Evolutionary conservation across 1,284 basidiomycete species (phyloP).

Genomic region (Trichosporon ovoides): DNA sequence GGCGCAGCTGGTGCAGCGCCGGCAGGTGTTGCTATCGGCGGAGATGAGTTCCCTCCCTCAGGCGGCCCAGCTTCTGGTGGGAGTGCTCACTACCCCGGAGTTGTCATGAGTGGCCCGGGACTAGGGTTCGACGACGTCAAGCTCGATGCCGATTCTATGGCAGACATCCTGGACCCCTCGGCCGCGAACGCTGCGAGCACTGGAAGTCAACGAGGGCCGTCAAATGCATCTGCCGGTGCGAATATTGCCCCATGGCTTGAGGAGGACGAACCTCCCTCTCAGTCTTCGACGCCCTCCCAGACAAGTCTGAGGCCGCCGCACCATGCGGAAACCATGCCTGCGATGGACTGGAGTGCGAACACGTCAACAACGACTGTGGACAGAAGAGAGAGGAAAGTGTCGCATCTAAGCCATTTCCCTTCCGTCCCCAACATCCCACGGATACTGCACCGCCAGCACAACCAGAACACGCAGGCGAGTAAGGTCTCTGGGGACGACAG

Average conservation of each 20-base stretch:
- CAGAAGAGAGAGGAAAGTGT: slow-evolving; percentile 15
- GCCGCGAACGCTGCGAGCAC: slow-evolving; percentile 18
- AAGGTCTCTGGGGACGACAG: not conserved
- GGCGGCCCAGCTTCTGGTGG: not conserved
- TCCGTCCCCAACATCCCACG: slow-evolving; percentile 30
- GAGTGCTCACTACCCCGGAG: slow-evolving; percentile 27
- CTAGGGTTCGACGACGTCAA: slow-evolving; percentile 29
- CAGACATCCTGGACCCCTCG: slow-evolving; percentile 39
- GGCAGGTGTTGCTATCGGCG: not conserved
- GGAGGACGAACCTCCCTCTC: slow-evolving; percentile 28
- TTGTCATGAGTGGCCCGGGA: slow-evolving; percentile 25
- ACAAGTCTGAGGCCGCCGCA: not conserved
- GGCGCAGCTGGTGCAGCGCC: not conserved
- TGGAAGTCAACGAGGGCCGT: not conserved
- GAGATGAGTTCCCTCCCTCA: not conserved
- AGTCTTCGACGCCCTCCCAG: slow-evolving; percentile 1
- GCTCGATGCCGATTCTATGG: slow-evolving; percentile 30
- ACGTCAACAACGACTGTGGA: slow-evolving; percentile 1
- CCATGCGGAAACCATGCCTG: slow-evolving; percentile 4
- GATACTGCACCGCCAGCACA: slow-evolving; percentile 9
- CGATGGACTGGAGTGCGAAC: not conserved
- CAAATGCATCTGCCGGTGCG: slow-evolving; percentile 17
- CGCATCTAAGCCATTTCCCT: slow-evolving; percentile 27
- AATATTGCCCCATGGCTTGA: slow-evolving; percentile 46
- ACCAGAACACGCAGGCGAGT: slow-evolving; percentile 18